Evolutionary conservation across 345 rosid species (phyloP), one percentile per base, ranked within the genome.

Genomic region (Euphorbia pulcherrima): DNA sequence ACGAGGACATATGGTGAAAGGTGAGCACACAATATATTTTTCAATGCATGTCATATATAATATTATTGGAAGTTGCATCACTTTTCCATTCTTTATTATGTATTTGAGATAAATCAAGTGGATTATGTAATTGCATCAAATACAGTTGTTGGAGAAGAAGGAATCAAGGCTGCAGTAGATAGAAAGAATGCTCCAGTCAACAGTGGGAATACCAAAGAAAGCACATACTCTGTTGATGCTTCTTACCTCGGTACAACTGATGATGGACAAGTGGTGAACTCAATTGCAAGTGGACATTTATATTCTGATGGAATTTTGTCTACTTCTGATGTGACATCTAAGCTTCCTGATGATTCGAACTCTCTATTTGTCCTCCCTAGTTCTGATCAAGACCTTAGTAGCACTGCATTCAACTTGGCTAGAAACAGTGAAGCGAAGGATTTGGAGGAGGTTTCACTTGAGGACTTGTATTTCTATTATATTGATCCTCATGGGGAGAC

Each of bases 401-500:
- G 62, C 33, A 69, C 41, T 70, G 46, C 35, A 47, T 73, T 40
- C 33, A 75, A 51, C 28, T 13, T 58, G 41, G 76, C 59, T 20
- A 62, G 55, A n/a, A 62, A 71, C 33, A 65, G 71, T 29, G 75
- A 68, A 10, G 60, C 35, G 51, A 76, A 71, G 50, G 74, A 75
- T 30, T 46, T 66, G 3, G 80, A 70, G 65, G 65, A 21, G 64
- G 69, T 40, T 51, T 62, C 77, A 14, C 80, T 82, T 14, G 96
- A 88, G 68, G 93, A 90, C 70, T 74, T 86, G 55, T 84, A 71
- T 79, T 83, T 93, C 75, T 82, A 60, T 75, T 92, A 92, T 76
- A 78, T 87, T 73, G 97, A 92, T 85, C 98, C 98, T 75, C 89
- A 87, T 74, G 93, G 96, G 61, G 82, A 68, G 30, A 81, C 82